Evolutionary conservation across 129 eudicot species (phyloP), one percentile per base, ranked within the genome.

Genomic region (Flaveria sonorensis): DNA sequence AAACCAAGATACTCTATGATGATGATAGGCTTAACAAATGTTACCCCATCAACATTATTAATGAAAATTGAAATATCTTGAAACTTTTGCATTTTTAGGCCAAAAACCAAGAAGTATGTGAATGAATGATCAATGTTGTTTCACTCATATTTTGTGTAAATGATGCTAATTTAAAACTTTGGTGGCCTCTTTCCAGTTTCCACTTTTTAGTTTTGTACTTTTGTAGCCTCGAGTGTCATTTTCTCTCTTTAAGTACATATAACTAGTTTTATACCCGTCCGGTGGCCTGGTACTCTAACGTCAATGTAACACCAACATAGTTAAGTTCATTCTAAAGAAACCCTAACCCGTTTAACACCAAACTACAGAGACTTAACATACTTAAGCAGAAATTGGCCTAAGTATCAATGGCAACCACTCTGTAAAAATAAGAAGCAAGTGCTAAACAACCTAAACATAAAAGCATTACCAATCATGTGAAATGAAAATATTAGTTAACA

Each of bases 1-100:
- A 50, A 82, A 19, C 68, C 86, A 84, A 62, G 89, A 86, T 15
- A 47, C 81, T 65, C 50, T 81, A 30, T 83, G 81, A 75, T 70
- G 68, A 46, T 81, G 70, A 72, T 76, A 73, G 81, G 62, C 76
- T 64, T 45, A 32, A 20, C 45, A 42, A 75, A 80, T 78, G 51
- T 20, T 83, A 24, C 26, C 61, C 65, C 76, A 56, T 55, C 28
- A 55, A 46, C 26, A 4, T 46, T 70, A 46, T 42, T 40, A 56
- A 62, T 50, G 55, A 64, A 79, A 72, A 64, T 55, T 7, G 62
- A 7, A 18, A 55, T 18, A 55, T 55, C 62, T 55, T 18, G 9
- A 19, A 56, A 19, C 12, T 18, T 55, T 45, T 6, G 5, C 8
- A 1, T 52, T 24, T 26, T 24, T 61, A 61, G 67, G 42, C 7